These are phyloP conservation scores for Aphelidium insulamus DNA, from an alignment of 371 early-diverging fungal genomes.

Conservation along the genomic window DNA sequence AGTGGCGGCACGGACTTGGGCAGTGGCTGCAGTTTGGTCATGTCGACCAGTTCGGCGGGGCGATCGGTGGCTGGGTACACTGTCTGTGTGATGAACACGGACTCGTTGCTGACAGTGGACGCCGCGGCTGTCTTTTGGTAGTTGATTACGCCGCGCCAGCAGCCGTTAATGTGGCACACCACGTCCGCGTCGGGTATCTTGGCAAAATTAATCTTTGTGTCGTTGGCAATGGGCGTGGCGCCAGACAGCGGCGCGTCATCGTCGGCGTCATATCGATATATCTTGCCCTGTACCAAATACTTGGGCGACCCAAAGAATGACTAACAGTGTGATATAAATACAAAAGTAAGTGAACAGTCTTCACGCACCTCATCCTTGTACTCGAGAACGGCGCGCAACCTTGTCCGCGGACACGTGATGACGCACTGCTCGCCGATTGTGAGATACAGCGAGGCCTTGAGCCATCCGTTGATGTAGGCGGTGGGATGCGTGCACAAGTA, in stretches of 20 bases:
- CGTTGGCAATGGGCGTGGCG: conserved; percentile 11
- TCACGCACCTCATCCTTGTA: conserved; percentile 20
- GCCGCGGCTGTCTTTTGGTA: conserved; percentile 5
- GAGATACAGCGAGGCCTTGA: conserved; percentile 16
- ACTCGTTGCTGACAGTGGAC: too few species aligned
- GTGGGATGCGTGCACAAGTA: conserved; percentile 20
- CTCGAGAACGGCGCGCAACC: conserved; percentile 18
- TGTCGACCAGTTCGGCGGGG: conserved; percentile 32
- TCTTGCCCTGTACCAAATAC: conserved; percentile 17
- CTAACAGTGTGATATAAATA: conserved; percentile 1
- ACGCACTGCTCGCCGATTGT: conserved; percentile 12
- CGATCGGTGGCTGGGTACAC: too few species aligned
- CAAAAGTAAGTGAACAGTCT: background rate
- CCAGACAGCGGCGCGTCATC: conserved; percentile 5
- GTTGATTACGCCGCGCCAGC: conserved; percentile 28
- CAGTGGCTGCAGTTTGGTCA: conserved; percentile 13
- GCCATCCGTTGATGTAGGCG: conserved; percentile 21
- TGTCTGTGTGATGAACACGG: conserved; percentile 4
- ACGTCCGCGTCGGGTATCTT: conserved; percentile 17
- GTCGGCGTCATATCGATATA: conserved; percentile 24
- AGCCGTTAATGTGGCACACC: conserved; percentile 26
- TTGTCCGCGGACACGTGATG: conserved; percentile 18
- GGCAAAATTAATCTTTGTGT: conserved; percentile 13
- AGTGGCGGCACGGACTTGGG: conserved; percentile 23
- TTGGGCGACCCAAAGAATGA: conserved; percentile 24